These are phyloP conservation scores for Saccharum spontaneum DNA, from an alignment of 176 grass and related monocot genomes.

Conservation along the genomic window DNA sequence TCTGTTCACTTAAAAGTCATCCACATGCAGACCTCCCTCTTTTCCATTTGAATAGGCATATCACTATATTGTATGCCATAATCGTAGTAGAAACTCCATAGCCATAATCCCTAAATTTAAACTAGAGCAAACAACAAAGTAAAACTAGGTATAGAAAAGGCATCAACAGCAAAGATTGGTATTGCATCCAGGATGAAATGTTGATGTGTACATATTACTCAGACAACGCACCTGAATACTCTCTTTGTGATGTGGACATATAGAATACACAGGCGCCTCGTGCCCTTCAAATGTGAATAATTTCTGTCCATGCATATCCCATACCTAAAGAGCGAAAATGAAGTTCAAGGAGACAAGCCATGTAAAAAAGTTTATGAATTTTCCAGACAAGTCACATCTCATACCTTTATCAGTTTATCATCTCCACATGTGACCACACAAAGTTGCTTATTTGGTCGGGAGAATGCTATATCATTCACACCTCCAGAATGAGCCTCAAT, in stretches of 20 bases:
- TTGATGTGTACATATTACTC: background rate
- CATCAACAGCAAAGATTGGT: constrained; percentile 10
- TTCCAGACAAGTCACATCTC: constrained; percentile 22
- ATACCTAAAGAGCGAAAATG: constrained; percentile 61
- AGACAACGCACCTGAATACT: constrained; percentile 74
- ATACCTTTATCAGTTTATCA: constrained; percentile 94
- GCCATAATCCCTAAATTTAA: constrained; percentile 14
- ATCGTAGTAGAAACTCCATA: background rate
- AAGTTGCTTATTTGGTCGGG: constrained; percentile 73
- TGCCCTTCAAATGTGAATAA: constrained; percentile 88
- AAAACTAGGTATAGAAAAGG: constrained; percentile 20
- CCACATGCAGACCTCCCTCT: background rate
- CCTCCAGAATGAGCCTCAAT: constrained; percentile 91
- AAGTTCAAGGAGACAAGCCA: constrained; percentile 35
- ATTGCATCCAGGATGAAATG: constrained; percentile 1
- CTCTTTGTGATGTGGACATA: constrained; percentile 94
- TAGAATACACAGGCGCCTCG: constrained; percentile 90
- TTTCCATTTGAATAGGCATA: background rate
- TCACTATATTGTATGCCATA: background rate
- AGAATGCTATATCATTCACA: constrained; percentile 99
- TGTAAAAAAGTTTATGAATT: constrained; percentile 7
- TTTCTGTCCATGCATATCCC: constrained; percentile 81
- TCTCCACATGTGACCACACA: constrained; percentile 97
- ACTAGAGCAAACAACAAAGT: background rate
- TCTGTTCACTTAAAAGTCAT: constrained; percentile 10